Evolutionary conservation across 129 eudicot genomes (phyloP), one percentile per base, ranked within the genome.

Genomic region (Lonicera japonica): DNA sequence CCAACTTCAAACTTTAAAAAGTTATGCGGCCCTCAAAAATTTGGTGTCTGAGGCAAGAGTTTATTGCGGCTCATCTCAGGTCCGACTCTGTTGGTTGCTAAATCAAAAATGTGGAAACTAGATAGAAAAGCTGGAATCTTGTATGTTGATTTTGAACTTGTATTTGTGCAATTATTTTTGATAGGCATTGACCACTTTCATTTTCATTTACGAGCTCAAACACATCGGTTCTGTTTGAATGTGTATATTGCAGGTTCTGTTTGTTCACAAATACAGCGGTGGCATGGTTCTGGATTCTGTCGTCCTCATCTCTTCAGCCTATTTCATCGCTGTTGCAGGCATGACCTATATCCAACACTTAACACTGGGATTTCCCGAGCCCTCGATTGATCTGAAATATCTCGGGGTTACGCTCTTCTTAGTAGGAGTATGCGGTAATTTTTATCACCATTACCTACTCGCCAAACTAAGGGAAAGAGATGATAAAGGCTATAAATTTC

Each of bases 211-310:
- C n/a, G n/a, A n/a, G n/a, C n/a, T n/a, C n/a, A n/a, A n/a, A n/a
- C n/a, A n/a, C n/a, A n/a, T n/a, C n/a, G n/a, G n/a, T 29, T 29
- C 2, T 29, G 6, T 29, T 29, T 29, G 36, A 1, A 6, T 29
- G 36, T 29, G 36, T 29, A 29, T 29, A 29, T 43, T 43, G 50
- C 50, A 86, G 95, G 91, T 82, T 25, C 24, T 88, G 11, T 85
- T 85, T 51, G 64, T 88, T 36, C 94, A 88, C 83, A 88, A 84
- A 40, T 84, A 63, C 65, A 84, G 94, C 43, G 94, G 87, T 39
- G 65, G 38, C 10, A 79, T 75, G 65, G 68, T 20, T 36, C 61
- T 82, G 54, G 70, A 77, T 11, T 52, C 65, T 25, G 60, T 73
- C 24, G 39, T 64, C 48, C 20, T 59, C 3, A 77, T 88, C 20